Conservation (phyloP, 352 stramenopile genomes). For the Thalassiosira sp. region DNA sequence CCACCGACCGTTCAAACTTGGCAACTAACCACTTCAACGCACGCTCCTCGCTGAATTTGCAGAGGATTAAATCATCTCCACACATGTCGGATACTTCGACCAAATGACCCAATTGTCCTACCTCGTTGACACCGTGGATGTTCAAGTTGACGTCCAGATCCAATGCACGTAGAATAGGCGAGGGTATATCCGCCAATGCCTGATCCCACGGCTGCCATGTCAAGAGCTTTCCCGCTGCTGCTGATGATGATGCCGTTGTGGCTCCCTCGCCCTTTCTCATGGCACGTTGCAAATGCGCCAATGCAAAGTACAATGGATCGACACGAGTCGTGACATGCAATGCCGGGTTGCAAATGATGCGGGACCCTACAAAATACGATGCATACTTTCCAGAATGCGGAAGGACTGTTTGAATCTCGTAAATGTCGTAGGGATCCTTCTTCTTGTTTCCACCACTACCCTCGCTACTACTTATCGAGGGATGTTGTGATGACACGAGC, state of each 20-base stretch:
- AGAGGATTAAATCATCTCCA: conserved; percentile 64
- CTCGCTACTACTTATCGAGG: too few relatives aligned
- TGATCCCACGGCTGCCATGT: conserved; percentile 76
- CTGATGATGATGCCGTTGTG: too few relatives aligned
- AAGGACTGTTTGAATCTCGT: conserved; percentile 60
- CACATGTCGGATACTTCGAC: conserved; percentile 56
- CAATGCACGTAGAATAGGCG: conserved; percentile 26
- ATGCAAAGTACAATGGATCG: conserved; percentile 73
- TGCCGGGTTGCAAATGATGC: conserved; percentile 59
- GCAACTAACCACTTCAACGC: conserved; percentile 57
- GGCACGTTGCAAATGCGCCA: conserved; percentile 46
- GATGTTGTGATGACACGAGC: conserved; percentile 31
- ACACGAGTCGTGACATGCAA: conserved; percentile 62
- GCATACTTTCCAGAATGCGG: conserved; percentile 57
- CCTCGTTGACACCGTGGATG: conserved; percentile 20
- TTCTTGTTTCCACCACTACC: too few relatives aligned
- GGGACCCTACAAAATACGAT: conserved; percentile 62
- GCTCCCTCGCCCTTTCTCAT: background rate
- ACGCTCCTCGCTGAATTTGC: conserved; percentile 58
- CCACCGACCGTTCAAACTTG: conserved; percentile 44
- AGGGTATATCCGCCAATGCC: conserved; percentile 25
- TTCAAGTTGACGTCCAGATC: conserved; percentile 25
- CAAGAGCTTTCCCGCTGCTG: background rate
- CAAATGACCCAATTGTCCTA: conserved; percentile 58
- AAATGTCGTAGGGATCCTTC: conserved; percentile 30